Conservation (phyloP, 257 asterid genomes). For the Nicotiana knightiana region DNA sequence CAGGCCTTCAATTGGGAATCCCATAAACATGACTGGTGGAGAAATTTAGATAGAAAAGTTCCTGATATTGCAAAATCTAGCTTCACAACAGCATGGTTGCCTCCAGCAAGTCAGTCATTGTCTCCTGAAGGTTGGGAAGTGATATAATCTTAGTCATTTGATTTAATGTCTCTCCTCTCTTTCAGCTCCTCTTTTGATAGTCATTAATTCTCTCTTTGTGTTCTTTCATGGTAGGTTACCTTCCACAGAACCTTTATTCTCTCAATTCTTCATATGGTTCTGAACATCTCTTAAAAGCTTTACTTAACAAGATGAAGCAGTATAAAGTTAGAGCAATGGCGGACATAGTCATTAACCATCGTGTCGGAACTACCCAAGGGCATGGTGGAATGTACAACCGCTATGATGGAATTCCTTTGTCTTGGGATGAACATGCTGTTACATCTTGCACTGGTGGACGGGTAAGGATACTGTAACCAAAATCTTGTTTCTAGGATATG, state of each 20-base stretch:
- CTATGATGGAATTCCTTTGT: constrained; percentile 78
- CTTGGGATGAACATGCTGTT: constrained; percentile 94
- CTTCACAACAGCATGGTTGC: constrained; percentile 94
- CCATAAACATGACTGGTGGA: constrained; percentile 93
- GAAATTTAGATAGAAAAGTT: constrained; percentile 62
- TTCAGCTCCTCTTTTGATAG: constrained; percentile 10
- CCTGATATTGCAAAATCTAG: constrained; percentile 90
- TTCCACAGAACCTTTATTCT: constrained; percentile 86
- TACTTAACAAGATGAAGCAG: constrained; percentile 78
- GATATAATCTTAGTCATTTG: background rate
- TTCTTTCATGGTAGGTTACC: constrained; percentile 56
- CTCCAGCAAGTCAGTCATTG: constrained; percentile 73
- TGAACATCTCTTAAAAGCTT: constrained; percentile 61
- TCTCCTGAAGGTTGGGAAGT: constrained; percentile 67
- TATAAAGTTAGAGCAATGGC: constrained; percentile 90
- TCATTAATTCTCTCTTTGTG: background rate
- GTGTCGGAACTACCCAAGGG: constrained; percentile 86
- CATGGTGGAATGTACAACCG: constrained; percentile 89
- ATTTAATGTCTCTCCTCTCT: background rate
- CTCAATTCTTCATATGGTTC: constrained; percentile 85
- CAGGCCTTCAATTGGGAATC: constrained; percentile 99
- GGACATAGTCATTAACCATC: constrained; percentile 92
- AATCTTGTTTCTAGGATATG: background rate
- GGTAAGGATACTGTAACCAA: constrained; percentile 36
- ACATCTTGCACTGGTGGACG: constrained; percentile 88